phyloP scores from a whole-genome alignment of 2,329 filamentous ascomycete genomes.

The Metarhizium humberi region DNA sequence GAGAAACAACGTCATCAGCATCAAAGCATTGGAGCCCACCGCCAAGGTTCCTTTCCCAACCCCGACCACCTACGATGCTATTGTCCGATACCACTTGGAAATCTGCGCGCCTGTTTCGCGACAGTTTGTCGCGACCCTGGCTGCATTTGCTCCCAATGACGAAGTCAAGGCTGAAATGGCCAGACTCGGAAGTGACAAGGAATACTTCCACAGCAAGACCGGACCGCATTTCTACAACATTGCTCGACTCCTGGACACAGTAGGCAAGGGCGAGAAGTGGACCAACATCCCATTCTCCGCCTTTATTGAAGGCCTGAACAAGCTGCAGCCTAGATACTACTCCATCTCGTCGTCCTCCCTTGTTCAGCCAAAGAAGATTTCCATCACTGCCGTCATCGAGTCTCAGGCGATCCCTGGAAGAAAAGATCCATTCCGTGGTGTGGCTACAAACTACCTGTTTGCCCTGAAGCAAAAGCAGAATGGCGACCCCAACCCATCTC shows the following conservation, averaged over 20 bases:
- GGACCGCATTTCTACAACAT: conserved; percentile 80
- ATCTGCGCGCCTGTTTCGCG: conserved; percentile 92
- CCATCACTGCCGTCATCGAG: conserved; percentile 92
- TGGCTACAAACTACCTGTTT: conserved; percentile 92
- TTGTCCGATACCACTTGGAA: conserved; percentile 91
- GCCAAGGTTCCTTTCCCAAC: conserved; percentile 97
- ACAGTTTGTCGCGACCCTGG: conserved; percentile 81
- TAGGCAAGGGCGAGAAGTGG: conserved; percentile 70
- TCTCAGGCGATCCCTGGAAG: conserved; percentile 69
- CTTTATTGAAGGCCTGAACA: conserved; percentile 86
- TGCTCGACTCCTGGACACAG: conserved; percentile 66
- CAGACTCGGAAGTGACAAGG: conserved; percentile 84
- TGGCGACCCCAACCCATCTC: conserved; percentile 70
- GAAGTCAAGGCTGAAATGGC: conserved; percentile 77
- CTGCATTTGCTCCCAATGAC: conserved; percentile 83
- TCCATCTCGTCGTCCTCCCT: conserved; percentile 96
- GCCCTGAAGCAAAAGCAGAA: conserved; percentile 97
- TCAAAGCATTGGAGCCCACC: conserved; percentile 88
- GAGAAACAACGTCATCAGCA: conserved; percentile 70
- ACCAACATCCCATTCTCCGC: conserved; percentile 82
- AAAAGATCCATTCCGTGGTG: conserved; percentile 76
- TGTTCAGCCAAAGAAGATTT: conserved; percentile 89
- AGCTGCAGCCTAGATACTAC: conserved; percentile 97
- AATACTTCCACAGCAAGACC: conserved; percentile 86
- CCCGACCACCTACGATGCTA: conserved; percentile 91